Conservation (phyloP, 2,329 filamentous ascomycete genomes). For the Paecilomyces sp. region DNA sequence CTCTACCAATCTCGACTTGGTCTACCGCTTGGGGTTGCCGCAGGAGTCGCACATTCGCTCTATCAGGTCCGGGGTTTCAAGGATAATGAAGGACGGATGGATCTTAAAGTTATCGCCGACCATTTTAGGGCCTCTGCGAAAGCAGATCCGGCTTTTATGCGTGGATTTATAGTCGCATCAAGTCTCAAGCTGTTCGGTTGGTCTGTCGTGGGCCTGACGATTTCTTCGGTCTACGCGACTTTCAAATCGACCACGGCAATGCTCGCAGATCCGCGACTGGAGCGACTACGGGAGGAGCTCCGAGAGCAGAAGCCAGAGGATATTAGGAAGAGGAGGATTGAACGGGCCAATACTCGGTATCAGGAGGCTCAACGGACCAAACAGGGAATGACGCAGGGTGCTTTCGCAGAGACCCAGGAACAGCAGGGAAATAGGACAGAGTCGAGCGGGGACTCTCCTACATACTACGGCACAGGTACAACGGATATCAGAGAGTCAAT, state of each 20-base stretch:
- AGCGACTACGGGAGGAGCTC: slow-evolving; percentile 14
- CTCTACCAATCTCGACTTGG: slow-evolving; percentile 17
- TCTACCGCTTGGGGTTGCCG: slow-evolving; percentile 9
- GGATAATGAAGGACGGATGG: background rate
- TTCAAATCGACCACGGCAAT: slow-evolving; percentile 7
- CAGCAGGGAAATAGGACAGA: background rate
- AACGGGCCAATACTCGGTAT: slow-evolving; percentile 6
- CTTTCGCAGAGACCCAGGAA: background rate
- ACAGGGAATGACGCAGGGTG: slow-evolving; percentile 2
- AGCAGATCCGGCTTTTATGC: slow-evolving; percentile 4
- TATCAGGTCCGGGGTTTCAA: slow-evolving; percentile 3
- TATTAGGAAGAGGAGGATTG: slow-evolving; percentile 11
- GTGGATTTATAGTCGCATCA: background rate
- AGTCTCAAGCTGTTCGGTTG: slow-evolving; percentile 12
- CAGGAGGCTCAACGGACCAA: background rate
- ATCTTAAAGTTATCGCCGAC: background rate
- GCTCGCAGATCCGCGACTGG: slow-evolving; percentile 17
- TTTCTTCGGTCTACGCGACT: slow-evolving; percentile 5
- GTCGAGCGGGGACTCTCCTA: background rate
- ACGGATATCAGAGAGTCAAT: background rate
- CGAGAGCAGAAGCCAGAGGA: slow-evolving; percentile 12
- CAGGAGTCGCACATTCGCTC: slow-evolving; percentile 3
- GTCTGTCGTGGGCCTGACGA: slow-evolving; percentile 1
- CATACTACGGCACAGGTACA: background rate
- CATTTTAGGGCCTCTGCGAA: slow-evolving; percentile 2